Conservation (phyloP, 352 stramenopile species). For the Blastocystis sp. region DNA sequence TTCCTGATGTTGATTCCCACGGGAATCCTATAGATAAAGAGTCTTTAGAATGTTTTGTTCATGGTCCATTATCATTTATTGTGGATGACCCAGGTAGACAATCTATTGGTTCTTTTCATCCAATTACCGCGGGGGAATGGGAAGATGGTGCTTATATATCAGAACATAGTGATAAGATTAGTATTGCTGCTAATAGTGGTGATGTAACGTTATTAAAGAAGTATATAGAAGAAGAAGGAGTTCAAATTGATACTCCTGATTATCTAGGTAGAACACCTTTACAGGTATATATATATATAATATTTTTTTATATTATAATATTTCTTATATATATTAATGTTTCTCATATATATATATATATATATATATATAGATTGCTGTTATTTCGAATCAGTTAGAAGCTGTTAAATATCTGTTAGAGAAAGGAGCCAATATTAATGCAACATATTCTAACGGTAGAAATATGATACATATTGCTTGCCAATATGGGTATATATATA, state of each 20-base stretch:
- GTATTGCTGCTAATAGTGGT: slow-evolving; percentile 31
- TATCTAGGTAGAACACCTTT: slow-evolving; percentile 38
- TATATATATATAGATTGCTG: too few species aligned
- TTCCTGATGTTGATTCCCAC: too few species aligned
- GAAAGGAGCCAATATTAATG: slow-evolving; percentile 19
- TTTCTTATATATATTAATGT: too few species aligned
- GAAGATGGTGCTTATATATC: slow-evolving; percentile 41
- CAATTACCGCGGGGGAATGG: slow-evolving; percentile 44
- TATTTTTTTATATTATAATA: too few species aligned
- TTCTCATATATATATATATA: too few species aligned
- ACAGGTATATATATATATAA: too few species aligned
- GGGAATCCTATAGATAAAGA: slow-evolving; percentile 37
- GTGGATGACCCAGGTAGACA: slow-evolving; percentile 44
- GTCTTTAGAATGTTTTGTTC: slow-evolving; percentile 38
- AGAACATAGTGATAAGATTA: slow-evolving; percentile 35
- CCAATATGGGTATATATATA: slow-evolving; percentile 37
- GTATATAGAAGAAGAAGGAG: background rate
- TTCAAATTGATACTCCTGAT: slow-evolving; percentile 19
- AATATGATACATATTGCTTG: slow-evolving; percentile 36
- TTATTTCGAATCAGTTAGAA: slow-evolving; percentile 20
- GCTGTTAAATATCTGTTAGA: slow-evolving; percentile 34
- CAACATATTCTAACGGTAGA: slow-evolving; percentile 38
- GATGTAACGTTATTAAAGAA: slow-evolving; percentile 21
- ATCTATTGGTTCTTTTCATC: slow-evolving; percentile 44
- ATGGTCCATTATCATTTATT: slow-evolving; percentile 40